These are phyloP conservation scores for Vigna reflexopilosa DNA, from an alignment of 306 rosid species.

Conservation along the genomic window DNA sequence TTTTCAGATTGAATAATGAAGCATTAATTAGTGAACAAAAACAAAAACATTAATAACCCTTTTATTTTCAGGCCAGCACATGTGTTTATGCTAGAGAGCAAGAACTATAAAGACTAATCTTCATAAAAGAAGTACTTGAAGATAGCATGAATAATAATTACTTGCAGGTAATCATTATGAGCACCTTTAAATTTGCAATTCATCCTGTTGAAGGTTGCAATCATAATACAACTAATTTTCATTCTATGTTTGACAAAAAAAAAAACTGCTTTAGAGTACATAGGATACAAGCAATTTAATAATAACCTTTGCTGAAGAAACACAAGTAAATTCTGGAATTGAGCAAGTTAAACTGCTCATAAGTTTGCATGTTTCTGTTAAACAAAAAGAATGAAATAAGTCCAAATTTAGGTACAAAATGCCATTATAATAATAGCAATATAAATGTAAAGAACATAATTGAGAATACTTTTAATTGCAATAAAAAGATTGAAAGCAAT, in stretches of 20 bases:
- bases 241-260: neutral
- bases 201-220: neutral
- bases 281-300: constrained; percentile 25
- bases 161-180: neutral
- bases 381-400: constrained; percentile 42
- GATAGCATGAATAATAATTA: neutral
- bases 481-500: constrained; percentile 8
- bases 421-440: neutral
- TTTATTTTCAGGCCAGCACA: neutral
- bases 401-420: constrained; percentile 27
- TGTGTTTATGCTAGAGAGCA: neutral
- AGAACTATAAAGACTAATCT: neutral
- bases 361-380: constrained; percentile 86
- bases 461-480: constrained; percentile 20
- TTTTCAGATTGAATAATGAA: neutral
- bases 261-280: neutral
- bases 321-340: constrained; percentile 94
- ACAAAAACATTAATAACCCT: neutral
- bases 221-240: neutral
- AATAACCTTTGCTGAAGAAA: constrained; percentile 93
- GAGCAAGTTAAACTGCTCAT: constrained; percentile 81
- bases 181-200: constrained; percentile 9
- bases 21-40: neutral
- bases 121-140: neutral
- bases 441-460: neutral